Evolutionary conservation across 345 rosid genomes (phyloP).

Genomic region (Populus ilicifolia): DNA sequence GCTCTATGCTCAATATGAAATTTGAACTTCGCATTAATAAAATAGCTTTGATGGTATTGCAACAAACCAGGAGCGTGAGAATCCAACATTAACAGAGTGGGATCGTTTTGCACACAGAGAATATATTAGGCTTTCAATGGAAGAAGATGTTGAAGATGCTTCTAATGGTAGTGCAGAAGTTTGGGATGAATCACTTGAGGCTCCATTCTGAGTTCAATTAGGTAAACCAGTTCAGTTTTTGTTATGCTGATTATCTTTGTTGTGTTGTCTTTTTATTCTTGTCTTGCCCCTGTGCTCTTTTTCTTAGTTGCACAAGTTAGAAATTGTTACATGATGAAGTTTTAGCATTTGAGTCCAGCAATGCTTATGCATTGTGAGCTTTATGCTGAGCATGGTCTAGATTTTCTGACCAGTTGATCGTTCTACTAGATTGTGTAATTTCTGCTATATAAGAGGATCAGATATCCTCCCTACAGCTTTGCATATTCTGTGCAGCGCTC

Average conservation of each 20-base stretch:
- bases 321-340: not conserved
- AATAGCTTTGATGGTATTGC: not conserved
- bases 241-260: not conserved
- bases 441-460: not conserved
- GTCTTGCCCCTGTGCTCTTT: not conserved
- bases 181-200: constrained; percentile 97
- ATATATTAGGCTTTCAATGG: constrained; percentile 96
- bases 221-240: constrained; percentile 23
- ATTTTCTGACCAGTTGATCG: not conserved
- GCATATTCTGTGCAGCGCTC: not conserved
- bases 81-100: constrained; percentile 96
- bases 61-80: constrained; percentile 77
- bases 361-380: not conserved
- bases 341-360: not conserved
- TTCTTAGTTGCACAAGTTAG: not conserved
- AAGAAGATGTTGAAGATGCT: constrained; percentile 96
- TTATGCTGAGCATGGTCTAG: not conserved
- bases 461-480: not conserved
- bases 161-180: constrained; percentile 97
- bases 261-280: not conserved
- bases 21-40: not conserved
- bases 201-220: constrained; percentile 62
- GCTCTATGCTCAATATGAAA: not conserved
- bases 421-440: not conserved
- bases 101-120: constrained; percentile 98